Evolutionary conservation across 2,329 filamentous ascomycete species (phyloP), one percentile per base, ranked within the genome.

Genomic region (Phialophora chinensis): DNA sequence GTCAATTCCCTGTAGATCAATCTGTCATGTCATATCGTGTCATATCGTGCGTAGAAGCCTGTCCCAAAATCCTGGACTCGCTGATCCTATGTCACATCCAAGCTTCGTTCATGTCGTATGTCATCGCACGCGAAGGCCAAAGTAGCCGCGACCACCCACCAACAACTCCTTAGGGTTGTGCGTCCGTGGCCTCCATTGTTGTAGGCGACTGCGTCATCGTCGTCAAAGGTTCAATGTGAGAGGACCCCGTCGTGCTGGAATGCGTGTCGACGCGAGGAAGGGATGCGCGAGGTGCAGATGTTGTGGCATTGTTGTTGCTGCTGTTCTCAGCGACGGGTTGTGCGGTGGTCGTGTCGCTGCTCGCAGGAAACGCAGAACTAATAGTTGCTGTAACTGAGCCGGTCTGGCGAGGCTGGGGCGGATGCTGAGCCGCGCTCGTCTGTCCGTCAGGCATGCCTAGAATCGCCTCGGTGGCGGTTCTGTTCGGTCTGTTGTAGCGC

Each of bases 351-450:
- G 65, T 60, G 57, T 58, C 60, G 53, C 56, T 68, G 31, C 57
- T 61, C 17, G 66, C 66, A 4, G 66, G 66, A 42, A 66, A 68
- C 1, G 66, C 66, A 27, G 66, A 63, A 27, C 55, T 66, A 10
- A 27, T 27, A 27, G n/a, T 17, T 5, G 17, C 12, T 25, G 42
- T n/a, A n/a, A 52, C 55, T 14, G 29, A 35, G 25, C 25, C 56
- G 17, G 29, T 47, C 3, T 53, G 27, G 23, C 29, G 38, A 11
- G 23, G 35, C 14, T 50, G 17, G 27, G n/a, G 20, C 4, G n/a
- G 38, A 23, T 20, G 49, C 14, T 42, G 38, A n/a, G 38, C 4
- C 4, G 38, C 14, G 17, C 38, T 44, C 5, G 38, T n/a, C 38
- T 7, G 14, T 44, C 6, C 38, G 17, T 27, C 20, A 4, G 49